Conservation (phyloP, 176 grass and related monocot genomes). For the Aegilops tauschii region DNA sequence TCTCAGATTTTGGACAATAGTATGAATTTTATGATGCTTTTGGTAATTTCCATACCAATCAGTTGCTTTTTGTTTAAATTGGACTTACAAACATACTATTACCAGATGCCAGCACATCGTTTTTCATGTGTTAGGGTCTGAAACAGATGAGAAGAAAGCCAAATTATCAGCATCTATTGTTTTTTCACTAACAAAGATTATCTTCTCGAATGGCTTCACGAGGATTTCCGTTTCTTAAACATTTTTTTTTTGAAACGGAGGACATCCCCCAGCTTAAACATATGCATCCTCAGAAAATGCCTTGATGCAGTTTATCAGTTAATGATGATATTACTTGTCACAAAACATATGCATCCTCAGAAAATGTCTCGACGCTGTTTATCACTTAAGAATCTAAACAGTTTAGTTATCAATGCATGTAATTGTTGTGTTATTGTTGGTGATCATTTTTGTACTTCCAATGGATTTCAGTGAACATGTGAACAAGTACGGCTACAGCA, state of each 20-base stretch:
- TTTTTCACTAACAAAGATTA: not conserved
- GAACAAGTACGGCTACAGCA: constrained; percentile 49
- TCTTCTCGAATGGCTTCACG: not conserved
- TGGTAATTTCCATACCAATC: not conserved
- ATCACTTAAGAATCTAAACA: not conserved
- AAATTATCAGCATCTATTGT: not conserved
- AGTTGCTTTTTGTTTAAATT: not conserved
- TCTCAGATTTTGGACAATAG: not conserved
- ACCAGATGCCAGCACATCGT: not conserved
- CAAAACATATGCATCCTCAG: not conserved
- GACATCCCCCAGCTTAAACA: too few species aligned
- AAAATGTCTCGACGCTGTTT: not conserved
- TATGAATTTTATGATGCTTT: not conserved
- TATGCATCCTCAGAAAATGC: not conserved
- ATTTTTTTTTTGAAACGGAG: not conserved
- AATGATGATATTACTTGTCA: not conserved
- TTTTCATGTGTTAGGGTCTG: not conserved
- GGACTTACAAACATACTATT: not conserved
- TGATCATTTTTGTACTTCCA: not conserved
- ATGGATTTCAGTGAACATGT: constrained; percentile 55
- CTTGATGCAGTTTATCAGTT: not conserved
- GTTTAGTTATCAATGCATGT: not conserved
- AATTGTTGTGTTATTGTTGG: not conserved
- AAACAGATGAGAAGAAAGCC: not conserved
- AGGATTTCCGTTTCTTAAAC: not conserved